These are phyloP conservation scores for Chlamydomonas sp. DNA, from an alignment of 139 green algal species.

Conservation along the genomic window DNA sequence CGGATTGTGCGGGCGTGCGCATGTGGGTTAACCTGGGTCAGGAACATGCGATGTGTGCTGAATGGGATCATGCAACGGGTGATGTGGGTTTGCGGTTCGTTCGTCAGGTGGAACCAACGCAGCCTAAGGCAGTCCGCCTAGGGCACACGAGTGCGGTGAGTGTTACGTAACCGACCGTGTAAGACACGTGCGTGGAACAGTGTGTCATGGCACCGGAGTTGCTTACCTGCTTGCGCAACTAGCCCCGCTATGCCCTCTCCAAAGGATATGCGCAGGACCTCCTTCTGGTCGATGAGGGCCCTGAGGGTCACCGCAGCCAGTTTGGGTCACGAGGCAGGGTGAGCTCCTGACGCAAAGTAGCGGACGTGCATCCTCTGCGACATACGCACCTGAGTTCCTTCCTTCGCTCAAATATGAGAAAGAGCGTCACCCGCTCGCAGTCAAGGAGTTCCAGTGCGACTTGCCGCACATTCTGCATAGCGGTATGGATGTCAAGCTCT, in stretches of 20 bases:
- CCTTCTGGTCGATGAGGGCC: conserved; percentile 10
- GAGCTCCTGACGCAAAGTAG: no score
- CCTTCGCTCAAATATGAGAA: conserved; percentile 62
- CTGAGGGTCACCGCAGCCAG: background rate
- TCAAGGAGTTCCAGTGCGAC: conserved; percentile 70
- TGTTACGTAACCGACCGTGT: no score
- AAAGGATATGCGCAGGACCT: conserved; percentile 56
- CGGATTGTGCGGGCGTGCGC: no score
- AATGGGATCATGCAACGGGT: no score
- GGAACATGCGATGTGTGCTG: no score
- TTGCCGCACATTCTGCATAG: conserved; percentile 62
- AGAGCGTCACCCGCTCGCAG: conserved; percentile 71
- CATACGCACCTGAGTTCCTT: conserved; percentile 60
- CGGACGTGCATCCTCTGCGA: background rate
- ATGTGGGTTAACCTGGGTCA: no score
- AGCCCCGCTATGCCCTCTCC: conserved; percentile 67
- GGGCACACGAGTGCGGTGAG: no score
- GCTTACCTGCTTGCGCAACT: conserved; percentile 58
- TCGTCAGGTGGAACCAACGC: no score
- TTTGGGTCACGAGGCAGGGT: background rate
- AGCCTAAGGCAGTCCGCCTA: no score
- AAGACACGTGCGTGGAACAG: no score
- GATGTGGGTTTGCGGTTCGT: no score
- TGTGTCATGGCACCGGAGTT: background rate
- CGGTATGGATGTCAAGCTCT: conserved; percentile 67